Evolutionary conservation across 2,329 filamentous ascomycete species (phyloP).

Genomic region (Bipolaris gigantea): DNA sequence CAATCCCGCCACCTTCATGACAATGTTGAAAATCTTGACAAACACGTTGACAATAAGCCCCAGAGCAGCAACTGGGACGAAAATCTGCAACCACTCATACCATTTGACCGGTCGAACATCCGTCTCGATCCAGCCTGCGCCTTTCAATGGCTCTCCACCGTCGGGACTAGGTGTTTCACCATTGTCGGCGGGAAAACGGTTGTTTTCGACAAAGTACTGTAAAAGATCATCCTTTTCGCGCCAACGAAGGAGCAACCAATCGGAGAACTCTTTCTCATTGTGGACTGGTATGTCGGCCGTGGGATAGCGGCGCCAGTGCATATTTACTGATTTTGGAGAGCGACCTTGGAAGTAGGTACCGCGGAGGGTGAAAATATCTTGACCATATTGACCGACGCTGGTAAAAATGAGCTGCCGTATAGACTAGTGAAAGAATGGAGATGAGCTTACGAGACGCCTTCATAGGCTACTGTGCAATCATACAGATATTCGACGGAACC

Average conservation of each 20-base stretch:
- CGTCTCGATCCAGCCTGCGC: constrained; percentile 52
- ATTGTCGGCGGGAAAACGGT: constrained; percentile 75
- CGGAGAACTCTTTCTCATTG: constrained; percentile 70
- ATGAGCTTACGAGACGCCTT: constrained; percentile 79
- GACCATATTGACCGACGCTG: constrained; percentile 66
- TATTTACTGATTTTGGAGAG: constrained; percentile 90
- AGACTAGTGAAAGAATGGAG: background rate
- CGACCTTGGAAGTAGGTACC: constrained; percentile 88
- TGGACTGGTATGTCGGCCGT: constrained; percentile 79
- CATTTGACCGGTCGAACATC: constrained; percentile 47
- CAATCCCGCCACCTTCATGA: constrained; percentile 20
- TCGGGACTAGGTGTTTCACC: constrained; percentile 23
- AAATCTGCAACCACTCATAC: constrained; percentile 50
- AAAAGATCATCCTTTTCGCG: constrained; percentile 87
- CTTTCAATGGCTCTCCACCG: constrained; percentile 28
- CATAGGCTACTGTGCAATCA: constrained; percentile 93
- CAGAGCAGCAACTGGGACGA: constrained; percentile 44
- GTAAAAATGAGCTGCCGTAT: background rate
- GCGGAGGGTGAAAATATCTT: constrained; percentile 81
- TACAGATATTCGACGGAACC: constrained; percentile 80
- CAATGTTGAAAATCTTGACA: constrained; percentile 26
- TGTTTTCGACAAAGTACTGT: constrained; percentile 72
- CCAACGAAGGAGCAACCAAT: constrained; percentile 84
- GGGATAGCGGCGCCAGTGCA: constrained; percentile 90
- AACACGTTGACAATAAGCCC: constrained; percentile 42